Evolutionary conservation across 768 basidiomycete species (phyloP), one percentile per base, ranked within the genome.

Genomic region (Daedaleopsis nitida): DNA sequence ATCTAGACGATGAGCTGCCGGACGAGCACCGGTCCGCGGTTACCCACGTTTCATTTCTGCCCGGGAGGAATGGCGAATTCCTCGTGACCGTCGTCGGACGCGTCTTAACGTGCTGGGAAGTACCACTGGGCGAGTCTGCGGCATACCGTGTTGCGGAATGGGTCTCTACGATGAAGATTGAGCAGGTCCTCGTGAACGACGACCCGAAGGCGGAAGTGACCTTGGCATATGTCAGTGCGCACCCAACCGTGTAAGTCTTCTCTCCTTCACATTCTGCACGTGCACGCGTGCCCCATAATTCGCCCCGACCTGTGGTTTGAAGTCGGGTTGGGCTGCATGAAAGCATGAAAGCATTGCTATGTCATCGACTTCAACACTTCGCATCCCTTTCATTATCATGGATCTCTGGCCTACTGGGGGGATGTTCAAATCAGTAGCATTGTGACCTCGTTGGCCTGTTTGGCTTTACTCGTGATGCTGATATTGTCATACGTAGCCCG

Each of bases 51-150:
- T 52, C 65, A 21, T 76, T 76, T 62, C 66, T 73, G 12, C 62
- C 68, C 6, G 73, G 72, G 19, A 55, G 66, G 47, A 70, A 71
- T 45, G 74, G 74, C 32, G 62, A 75, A 54, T 72, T 70, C 54
- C 56, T 76, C 13, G 55, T 76, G 12, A 71, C 74, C 1, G 68
- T 69, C 24, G 68, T 70, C 21, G 64, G 67, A 21, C 54, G 57
- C 13, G 59, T 68, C 34, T 64, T 76, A 23, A 67, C 69, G 12
- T 75, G 74, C 64, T 76, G 74, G 75, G 75, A 76, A 62, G 63
- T 76, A 9, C 74, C 75, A 10, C 69, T 75, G 2, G 70, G 70
- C 17, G 71, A 74, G 32, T 68, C 71, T 16, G 68, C 70, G 43
- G 73, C 72, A 48, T 75, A 72, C 56, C 64, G 67, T 5, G 62